phyloP scores from a whole-genome alignment of 177 flowering plant genomes.

The Vitis hybrid region DNA sequence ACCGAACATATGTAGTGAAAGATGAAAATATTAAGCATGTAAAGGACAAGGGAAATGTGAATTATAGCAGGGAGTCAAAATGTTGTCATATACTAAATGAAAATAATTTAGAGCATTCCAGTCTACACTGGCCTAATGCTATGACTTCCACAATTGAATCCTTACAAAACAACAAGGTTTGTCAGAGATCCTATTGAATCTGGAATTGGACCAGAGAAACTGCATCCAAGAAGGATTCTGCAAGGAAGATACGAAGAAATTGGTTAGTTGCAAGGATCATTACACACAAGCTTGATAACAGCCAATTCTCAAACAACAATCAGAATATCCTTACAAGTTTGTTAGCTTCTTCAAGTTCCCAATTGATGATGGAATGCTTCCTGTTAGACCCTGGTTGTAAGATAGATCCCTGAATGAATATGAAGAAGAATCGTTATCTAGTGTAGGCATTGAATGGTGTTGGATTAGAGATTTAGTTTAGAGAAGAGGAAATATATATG shows the following conservation, averaged over 20 bases:
- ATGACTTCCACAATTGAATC: too few relatives aligned
- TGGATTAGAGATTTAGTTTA: not conserved
- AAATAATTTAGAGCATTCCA: too few relatives aligned
- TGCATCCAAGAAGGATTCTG: conserved; percentile 6
- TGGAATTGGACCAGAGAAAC: too few relatives aligned
- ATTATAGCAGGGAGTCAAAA: not conserved
- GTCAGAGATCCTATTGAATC: too few relatives aligned
- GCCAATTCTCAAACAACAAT: too few relatives aligned
- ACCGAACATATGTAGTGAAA: not conserved
- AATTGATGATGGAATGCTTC: conserved; percentile 4
- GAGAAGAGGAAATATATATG: not conserved
- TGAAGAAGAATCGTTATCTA: not conserved
- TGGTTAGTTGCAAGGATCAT: too few relatives aligned
- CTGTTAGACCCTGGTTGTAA: conserved; percentile 48
- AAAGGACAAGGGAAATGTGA: not conserved
- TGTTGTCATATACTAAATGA: too few relatives aligned
- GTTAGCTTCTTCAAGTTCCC: conserved; percentile 5
- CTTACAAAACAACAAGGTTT: too few relatives aligned
- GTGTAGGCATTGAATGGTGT: not conserved
- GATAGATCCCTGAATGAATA: conserved; percentile 58
- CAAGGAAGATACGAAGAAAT: not conserved
- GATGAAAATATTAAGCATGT: not conserved
- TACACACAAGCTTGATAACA: too few relatives aligned
- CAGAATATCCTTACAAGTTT: conserved; percentile 1
- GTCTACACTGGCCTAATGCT: too few relatives aligned